Evolutionary conservation across 1,284 basidiomycete genomes (phyloP), one percentile per base, ranked within the genome.

Genomic region (Spongispora temasekensis): DNA sequence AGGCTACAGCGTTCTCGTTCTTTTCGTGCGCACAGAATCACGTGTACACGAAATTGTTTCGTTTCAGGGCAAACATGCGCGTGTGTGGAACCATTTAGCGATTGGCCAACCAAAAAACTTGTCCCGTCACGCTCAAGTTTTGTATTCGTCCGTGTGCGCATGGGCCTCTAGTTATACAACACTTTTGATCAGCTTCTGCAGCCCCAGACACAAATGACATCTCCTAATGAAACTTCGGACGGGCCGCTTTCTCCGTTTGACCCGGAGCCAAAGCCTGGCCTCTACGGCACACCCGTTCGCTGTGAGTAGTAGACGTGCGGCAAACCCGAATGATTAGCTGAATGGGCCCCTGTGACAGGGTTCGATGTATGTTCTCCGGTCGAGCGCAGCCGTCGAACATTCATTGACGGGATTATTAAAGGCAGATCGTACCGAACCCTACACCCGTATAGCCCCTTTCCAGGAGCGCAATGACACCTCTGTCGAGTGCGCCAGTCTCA

Each of bases 401-500:
- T n/a, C n/a, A n/a, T n/a, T n/a, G n/a, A n/a, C n/a, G 32, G 64
- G 57, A 58, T 59, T n/a, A n/a, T 34, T 55, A 32, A 66, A 93
- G 90, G 91, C 91, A 61, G 85, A 93, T 75, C 85, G 90, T 65
- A 88, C 87, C 53, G 91, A 93, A 72, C 68, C 91, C 12, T 93
- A 93, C 70, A 93, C 91, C 23, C 83, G 85, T 59, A 93, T 91
- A 67, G 80, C 82, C 55, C 91, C 91, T 28, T 93, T 93, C 71
- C 89, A 92, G 72, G 90, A 92, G 77, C 86, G 81, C 69, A 81
- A 86, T 73, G 91, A 93, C 71, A 91, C 91, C 23, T 90, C 85
- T 64, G 81, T 93, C 64, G 91, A 92, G 90, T 91, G 68, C 68
- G 87, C 79, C 55, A 27, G 23, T 44, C 51, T 54, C 40, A 7